Evolutionary conservation across 2,329 filamentous ascomycete genomes (phyloP).

Genomic region (Cladosporium colombiae): DNA sequence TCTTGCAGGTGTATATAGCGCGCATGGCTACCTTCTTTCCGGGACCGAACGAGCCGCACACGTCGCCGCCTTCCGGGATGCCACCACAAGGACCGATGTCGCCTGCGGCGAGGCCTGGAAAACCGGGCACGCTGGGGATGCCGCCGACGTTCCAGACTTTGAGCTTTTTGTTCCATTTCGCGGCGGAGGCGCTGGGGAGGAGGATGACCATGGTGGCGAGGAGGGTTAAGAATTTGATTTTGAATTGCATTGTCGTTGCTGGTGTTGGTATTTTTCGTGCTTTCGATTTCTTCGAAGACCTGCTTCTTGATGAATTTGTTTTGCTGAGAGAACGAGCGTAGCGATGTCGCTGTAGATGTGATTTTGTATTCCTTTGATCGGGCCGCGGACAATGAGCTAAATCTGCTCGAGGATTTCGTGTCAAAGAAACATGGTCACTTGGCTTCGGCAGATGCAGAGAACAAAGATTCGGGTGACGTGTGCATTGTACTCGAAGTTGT

Average conservation of each 20-base stretch:
- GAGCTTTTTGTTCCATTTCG: conserved; percentile 7
- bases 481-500: not conserved
- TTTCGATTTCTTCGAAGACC: not conserved
- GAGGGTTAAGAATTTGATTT: not conserved
- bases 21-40: conserved; percentile 8
- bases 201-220: not conserved
- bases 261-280: not conserved
- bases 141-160: conserved; percentile 8
- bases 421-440: not conserved
- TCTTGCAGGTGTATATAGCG: not conserved
- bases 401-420: not conserved
- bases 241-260: conserved; percentile 6
- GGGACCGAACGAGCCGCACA: conserved; percentile 1
- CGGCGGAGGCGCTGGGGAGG: not conserved
- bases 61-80: not conserved
- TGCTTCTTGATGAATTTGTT: not conserved
- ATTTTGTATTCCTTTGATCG: not conserved
- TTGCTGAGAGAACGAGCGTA: not conserved
- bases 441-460: not conserved
- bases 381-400: not conserved
- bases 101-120: not conserved
- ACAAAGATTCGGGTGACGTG: not conserved
- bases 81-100: not conserved
- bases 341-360: not conserved
- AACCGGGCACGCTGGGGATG: conserved; percentile 1